Percentiles rank a stretch among this genome's conserved stretches.
phyloP scores from a whole-genome alignment of 1,284 basidiomycete species.

The Mycena citricolor region DNA sequence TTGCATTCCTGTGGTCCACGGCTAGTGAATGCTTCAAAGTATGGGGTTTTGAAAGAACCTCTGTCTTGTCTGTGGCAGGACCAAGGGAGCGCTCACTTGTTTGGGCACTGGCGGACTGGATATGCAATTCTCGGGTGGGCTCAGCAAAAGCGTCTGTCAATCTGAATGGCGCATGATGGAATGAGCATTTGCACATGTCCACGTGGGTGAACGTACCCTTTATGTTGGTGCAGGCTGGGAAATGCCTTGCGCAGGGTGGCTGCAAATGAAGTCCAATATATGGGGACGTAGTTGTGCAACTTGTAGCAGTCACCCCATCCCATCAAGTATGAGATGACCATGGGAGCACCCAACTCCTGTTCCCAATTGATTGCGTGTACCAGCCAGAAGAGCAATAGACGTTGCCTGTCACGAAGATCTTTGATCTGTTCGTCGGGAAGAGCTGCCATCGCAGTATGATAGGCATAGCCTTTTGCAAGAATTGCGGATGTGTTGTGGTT shows the following conservation, averaged over 20 bases:
- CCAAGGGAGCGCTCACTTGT: too few relatives aligned
- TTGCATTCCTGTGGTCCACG: conserved; percentile 10
- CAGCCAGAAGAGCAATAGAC: conserved; percentile 27
- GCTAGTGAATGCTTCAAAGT: background rate
- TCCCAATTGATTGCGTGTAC: conserved; percentile 30
- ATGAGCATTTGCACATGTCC: background rate
- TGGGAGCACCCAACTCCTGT: conserved; percentile 33
- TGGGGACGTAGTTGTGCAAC: background rate
- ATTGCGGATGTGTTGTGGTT: conserved; percentile 33
- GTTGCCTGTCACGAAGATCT: conserved; percentile 23
- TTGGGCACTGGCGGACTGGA: too few relatives aligned
- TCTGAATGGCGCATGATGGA: conserved; percentile 1
- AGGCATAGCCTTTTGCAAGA: conserved; percentile 29
- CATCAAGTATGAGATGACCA: conserved; percentile 36
- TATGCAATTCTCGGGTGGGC: too few relatives aligned
- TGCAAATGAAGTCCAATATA: conserved; percentile 19
- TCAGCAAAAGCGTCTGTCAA: background rate
- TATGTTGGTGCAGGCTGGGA: conserved; percentile 18
- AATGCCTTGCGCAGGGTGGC: conserved; percentile 13
- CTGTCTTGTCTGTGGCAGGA: too few relatives aligned
- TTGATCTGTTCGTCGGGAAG: conserved; percentile 6
- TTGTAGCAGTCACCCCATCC: conserved; percentile 35
- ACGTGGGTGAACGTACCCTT: too few relatives aligned
- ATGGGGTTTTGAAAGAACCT: background rate
- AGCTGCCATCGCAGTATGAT: conserved; percentile 27